Conservation (phyloP, 345 rosid genomes). For the Populus ilicifolia region DNA sequence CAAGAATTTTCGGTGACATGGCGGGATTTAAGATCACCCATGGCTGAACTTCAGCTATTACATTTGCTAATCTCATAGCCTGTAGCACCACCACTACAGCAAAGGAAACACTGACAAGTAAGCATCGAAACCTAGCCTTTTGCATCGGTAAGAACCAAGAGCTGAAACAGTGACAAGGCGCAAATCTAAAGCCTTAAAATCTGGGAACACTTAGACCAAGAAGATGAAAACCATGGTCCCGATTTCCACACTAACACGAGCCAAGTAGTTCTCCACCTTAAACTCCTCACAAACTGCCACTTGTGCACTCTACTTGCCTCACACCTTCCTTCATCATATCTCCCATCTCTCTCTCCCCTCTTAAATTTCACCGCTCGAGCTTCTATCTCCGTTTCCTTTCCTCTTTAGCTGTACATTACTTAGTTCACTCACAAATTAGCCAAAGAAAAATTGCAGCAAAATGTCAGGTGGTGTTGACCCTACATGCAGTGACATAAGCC, state of each 20-base stretch:
- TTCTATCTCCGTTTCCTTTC: background rate
- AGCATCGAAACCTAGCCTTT: background rate
- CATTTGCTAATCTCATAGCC: background rate
- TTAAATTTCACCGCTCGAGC: background rate
- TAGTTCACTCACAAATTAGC: background rate
- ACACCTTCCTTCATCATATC: background rate
- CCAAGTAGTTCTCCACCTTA: constrained; percentile 14
- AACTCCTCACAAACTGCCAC: constrained; percentile 14
- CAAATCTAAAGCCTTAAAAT: background rate
- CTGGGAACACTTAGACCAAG: background rate
- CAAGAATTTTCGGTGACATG: too few relatives aligned
- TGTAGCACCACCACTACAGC: background rate
- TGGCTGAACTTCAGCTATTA: background rate
- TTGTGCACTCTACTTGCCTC: constrained; percentile 16
- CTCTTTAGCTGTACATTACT: background rate
- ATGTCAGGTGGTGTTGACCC: constrained; percentile 91
- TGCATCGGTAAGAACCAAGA: background rate
- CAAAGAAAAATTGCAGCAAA: background rate
- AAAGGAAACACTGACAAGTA: background rate
- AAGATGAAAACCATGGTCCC: background rate
- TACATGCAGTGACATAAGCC: constrained; percentile 45
- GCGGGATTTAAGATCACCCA: background rate
- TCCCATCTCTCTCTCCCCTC: background rate
- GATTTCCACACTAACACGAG: background rate
- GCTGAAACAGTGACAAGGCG: background rate